Conservation (phyloP, 2,329 filamentous ascomycete genomes). For the Aspergillus aculeatus region DNA sequence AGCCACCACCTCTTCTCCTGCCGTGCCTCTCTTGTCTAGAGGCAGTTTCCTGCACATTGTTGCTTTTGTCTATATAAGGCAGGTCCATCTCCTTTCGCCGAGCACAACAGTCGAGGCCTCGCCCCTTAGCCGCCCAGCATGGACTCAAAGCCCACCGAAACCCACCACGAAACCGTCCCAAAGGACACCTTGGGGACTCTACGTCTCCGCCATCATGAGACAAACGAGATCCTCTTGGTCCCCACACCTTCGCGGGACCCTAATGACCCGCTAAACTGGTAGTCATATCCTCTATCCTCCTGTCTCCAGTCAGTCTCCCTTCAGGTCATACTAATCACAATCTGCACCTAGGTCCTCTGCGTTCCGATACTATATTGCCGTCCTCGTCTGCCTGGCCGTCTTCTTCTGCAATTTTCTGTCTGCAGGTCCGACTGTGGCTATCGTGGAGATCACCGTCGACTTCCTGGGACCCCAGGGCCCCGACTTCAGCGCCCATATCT, state of each 20-base stretch:
- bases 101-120: too few relatives aligned
- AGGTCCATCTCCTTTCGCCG: too few relatives aligned
- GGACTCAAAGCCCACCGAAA: neutral
- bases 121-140: neutral
- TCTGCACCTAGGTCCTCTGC: neutral
- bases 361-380: conserved; percentile 5
- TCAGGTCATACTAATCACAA: neutral
- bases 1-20: too few relatives aligned
- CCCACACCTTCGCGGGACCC: neutral
- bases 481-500: neutral
- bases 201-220: conserved; percentile 1
- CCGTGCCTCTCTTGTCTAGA: too few relatives aligned
- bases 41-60: too few relatives aligned
- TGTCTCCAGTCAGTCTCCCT: neutral
- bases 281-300: too few relatives aligned
- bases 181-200: neutral
- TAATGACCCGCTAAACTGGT: conserved; percentile 2
- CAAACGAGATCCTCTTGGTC: neutral
- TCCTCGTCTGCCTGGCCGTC: conserved; percentile 43
- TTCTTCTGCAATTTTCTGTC: conserved; percentile 58
- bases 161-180: neutral
- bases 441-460: conserved; percentile 48
- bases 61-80: too few relatives aligned
- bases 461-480: conserved; percentile 45
- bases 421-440: conserved; percentile 55